Base-by-base conservation (phyloP, 805 yeast genomes). In the Schizosaccharomyces lindneri region DNA sequence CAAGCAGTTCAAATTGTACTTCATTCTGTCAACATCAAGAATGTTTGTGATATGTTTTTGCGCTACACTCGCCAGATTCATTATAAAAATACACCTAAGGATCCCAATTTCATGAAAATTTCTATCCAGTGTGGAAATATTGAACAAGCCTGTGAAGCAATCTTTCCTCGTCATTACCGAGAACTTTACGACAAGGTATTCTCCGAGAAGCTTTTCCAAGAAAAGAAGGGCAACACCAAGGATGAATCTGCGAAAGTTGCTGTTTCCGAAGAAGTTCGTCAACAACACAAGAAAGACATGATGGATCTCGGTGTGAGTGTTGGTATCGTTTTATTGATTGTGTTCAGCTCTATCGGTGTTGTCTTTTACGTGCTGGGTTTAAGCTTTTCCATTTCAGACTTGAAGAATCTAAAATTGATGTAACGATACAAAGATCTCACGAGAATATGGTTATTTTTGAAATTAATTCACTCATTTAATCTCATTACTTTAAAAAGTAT, bases 91-190 rank as follows among this genome's bases (percentile, higher is more conserved):
- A 78, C 80, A 15, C 93, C 89, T 41, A 73, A 77, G 46, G 97
- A 90, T 74, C 95, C 95, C 64, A 84, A 84, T 73, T 90, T 86
- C 72, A 75, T 89, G 68, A 79, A 81, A 64, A 79, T 93, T 66
- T 95, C 94, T 67, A 80, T 87, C 65, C 80, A 81, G 65, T 85
- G 95, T 71, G 95, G 93, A 61, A 84, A 85, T 71, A 81, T 93
- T 65, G 95, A 87, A 68, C 95, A 86, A 74, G 84, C 81, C 72
- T 82, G 90, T 67, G 95, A 90, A 62, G 43, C 63, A n/a, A 55
- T 66, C 15, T 67, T 65, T 62, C 68, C 68, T 6, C 61, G 66
- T 13, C 60, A 59, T 46, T 32, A 21, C 48, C 57, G 59, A 11
- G 59, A 27, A 9, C n/a, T 55, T 43, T 48, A 55, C 31, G 62